Conservation (phyloP, 176 grass and related monocot genomes). For the Carex kokanica region DNA sequence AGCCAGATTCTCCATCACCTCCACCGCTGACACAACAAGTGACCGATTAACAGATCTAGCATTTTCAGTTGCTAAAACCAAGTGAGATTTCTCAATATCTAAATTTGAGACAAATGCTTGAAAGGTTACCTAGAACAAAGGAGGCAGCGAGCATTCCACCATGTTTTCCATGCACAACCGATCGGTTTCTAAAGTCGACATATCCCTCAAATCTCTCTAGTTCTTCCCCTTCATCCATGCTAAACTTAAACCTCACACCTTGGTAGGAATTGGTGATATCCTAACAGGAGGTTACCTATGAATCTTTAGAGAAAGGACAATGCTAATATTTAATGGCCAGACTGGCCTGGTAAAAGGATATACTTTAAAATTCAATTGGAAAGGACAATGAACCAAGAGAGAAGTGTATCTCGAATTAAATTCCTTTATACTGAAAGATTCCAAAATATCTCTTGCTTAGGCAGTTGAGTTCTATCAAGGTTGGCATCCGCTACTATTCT, state of each 20-base stretch:
- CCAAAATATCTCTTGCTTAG: constrained; percentile 4
- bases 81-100: neutral
- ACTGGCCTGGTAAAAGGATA: neutral
- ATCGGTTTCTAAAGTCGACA: constrained; percentile 72
- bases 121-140: constrained; percentile 69
- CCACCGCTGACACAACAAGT: constrained; percentile 24
- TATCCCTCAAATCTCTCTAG: constrained; percentile 53
- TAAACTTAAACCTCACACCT: too few relatives aligned
- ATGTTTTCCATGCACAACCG: constrained; percentile 53
- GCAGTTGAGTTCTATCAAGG: neutral
- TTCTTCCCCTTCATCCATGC: constrained; percentile 29
- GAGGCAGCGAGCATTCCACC: constrained; percentile 83
- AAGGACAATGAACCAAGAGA: neutral
- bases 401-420: neutral
- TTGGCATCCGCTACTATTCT: neutral
- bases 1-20: constrained; percentile 88
- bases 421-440: neutral
- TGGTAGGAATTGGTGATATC: too few relatives aligned
- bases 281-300: neutral
- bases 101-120: neutral
- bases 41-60: neutral
- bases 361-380: neutral
- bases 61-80: neutral
- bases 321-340: constrained; percentile 2
- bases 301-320: neutral